Evolutionary conservation across 257 asterid species (phyloP).

Genomic region (Linaria vulgaris): DNA sequence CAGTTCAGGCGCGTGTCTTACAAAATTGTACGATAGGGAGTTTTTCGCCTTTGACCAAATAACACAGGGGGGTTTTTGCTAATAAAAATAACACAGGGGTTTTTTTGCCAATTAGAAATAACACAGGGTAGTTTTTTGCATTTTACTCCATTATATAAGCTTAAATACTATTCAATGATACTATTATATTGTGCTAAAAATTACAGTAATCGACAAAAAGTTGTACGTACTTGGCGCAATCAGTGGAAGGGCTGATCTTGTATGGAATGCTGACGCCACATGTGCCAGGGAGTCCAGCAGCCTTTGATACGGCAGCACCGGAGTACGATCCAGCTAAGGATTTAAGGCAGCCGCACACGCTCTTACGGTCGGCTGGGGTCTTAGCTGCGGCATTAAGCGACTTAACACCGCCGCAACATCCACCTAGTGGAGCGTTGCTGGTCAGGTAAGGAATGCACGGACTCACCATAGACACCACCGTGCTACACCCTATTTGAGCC

Average conservation of each 20-base stretch:
- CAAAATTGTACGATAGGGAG: too few relatives aligned
- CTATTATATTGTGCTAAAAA: too few relatives aligned
- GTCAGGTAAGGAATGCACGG: slow-evolving; percentile 14
- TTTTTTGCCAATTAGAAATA: too few relatives aligned
- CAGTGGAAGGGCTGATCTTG: slow-evolving; percentile 47
- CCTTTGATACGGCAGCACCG: slow-evolving; percentile 24
- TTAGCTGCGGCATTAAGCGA: slow-evolving; percentile 18
- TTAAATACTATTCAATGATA: too few relatives aligned
- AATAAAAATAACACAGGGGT: too few relatives aligned
- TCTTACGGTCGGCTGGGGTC: slow-evolving; percentile 46
- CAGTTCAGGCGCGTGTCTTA: too few relatives aligned
- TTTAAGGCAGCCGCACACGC: slow-evolving; percentile 58
- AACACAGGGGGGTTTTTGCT: too few relatives aligned
- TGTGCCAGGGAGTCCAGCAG: slow-evolving; percentile 42
- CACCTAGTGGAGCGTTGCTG: background rate
- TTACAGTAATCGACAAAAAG: too few relatives aligned
- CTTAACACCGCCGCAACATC: slow-evolving; percentile 15
- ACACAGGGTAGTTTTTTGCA: too few relatives aligned
- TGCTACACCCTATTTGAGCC: slow-evolving; percentile 12
- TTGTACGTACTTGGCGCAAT: slow-evolving; percentile 43
- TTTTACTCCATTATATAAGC: too few relatives aligned
- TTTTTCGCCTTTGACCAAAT: too few relatives aligned
- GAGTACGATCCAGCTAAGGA: slow-evolving; percentile 32
- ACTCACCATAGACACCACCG: background rate
- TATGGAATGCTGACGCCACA: slow-evolving; percentile 57